Evolutionary conservation across 2,329 filamentous ascomycete genomes (phyloP), one percentile per base, ranked within the genome.

Genomic region (Ophiostoma sp.): DNA sequence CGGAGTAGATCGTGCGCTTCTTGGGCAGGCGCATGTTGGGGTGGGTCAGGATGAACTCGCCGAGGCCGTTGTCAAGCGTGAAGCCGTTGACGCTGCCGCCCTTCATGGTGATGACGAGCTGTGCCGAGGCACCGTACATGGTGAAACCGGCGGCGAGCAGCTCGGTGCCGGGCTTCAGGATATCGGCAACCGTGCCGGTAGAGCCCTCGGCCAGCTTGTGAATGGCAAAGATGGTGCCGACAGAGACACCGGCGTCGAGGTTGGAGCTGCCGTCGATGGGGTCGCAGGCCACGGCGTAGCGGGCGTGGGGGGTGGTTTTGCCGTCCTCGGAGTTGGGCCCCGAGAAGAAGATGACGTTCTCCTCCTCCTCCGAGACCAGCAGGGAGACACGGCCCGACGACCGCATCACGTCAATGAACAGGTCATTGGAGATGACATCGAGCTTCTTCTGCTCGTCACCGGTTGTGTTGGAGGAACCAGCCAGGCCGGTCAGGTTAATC

Each of bases 381-480:
- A 98, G 83, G 66, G 92, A 88, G 77, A 93, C 95, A 79, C 93
- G 93, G 75, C 92, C 93, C 41, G 91, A 97, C 67, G 92, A 94
- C 74, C 87, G 87, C 95, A 99, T 98, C 72, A 93, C 91, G 71
- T 92, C 89, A 76, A 99, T 91, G 82, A 99, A 99, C 75, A 99
- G 85, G 78, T 99, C 95, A 78, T 99, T 98, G 78, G 93, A 94
- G 77, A 99, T 98, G 70, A 99, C 94, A 78, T 99, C 95, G 71
- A 99, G 91, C 83, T 99, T 99, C 87, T 99, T 99, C 80, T 99
- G 95, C 78, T 98, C 95, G 79, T 99, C 95, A 73, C 95, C 95
- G 3, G 95, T 98, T 67, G 85, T 92, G 81, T 99, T 99, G 73
- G 93, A 92, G 70, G 94, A 95, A 70, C 95, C 95, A 71, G 95